Base-by-base conservation (phyloP, 2,329 filamentous ascomycete species). In the Fusarium pilosicola region DNA sequence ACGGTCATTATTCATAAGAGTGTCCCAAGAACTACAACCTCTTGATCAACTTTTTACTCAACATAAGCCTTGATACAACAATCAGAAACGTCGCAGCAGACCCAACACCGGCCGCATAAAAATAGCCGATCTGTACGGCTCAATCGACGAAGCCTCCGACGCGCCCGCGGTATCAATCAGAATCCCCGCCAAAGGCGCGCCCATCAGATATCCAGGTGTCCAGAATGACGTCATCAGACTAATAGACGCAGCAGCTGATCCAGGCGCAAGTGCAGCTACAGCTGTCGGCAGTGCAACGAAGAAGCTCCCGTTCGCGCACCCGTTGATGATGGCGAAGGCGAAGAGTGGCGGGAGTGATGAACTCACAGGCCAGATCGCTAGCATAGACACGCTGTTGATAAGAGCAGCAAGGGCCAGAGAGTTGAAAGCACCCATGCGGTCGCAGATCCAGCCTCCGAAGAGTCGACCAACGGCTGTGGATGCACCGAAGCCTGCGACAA, bases 281-380 rank as follows among this genome's bases (percentile, higher is more conserved):
- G 66, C 66, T 1, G 68, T 70, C 0, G 68, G 65, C 6, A 70
- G n/a, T 10, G 68, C 52, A 18, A 70, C 65, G 1, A 59, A 65
- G 22, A 70, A 70, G 1, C 54, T 51, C 2, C 65, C 68, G n/a
- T 70, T 70, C 0, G 68, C 52, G 1, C 52, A 59, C 1, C 68
- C 65, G 1, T 70, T 70, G 3, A 70, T 42, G 0, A 70, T 65
- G 0, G 46, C 59, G 1, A 70, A 70, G 1, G 39, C n/a, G 1
- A 70, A 65, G 1, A 70, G 41, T 1, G 45, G 39, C 0, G 46
- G 49, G 0, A 70, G 15, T 0, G 52, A 58, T 1, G 67, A 70
- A 10, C 49, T 58, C 4, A 70, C 45, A 0, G 65, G 65, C 65
- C 67, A 70, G 5, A 70, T 65, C 0, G 65, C 67, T 2, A 70